Conservation (phyloP, 371 early-diverging fungal species). For the Nematocida sp. region DNA sequence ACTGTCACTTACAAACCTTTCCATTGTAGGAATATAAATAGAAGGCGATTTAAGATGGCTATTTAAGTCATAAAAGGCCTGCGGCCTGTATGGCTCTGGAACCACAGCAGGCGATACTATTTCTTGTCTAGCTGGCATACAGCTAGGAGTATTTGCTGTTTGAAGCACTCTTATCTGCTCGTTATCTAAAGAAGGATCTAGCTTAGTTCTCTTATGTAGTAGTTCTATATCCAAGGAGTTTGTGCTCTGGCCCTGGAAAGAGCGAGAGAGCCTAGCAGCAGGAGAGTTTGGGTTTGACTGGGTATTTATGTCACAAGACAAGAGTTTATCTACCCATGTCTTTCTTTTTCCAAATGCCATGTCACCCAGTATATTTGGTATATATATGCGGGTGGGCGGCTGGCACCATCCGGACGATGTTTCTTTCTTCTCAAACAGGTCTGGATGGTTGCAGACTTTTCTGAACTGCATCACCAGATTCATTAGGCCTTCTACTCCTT, state of each 20-base stretch:
- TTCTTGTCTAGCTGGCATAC: conserved; percentile 10
- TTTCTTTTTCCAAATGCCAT: background rate
- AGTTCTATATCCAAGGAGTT: too few relatives aligned
- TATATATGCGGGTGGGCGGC: background rate
- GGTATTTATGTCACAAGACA: too few relatives aligned
- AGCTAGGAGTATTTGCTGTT: background rate
- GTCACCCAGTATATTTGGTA: background rate
- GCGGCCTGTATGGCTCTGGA: background rate
- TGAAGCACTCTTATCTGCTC: background rate
- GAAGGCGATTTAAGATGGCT: background rate
- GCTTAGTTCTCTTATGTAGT: background rate
- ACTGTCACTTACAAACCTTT: conserved; percentile 72
- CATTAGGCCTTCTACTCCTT: conserved; percentile 71
- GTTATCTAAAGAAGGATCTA: background rate
- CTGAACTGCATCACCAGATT: conserved; percentile 92
- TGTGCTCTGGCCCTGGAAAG: too few relatives aligned
- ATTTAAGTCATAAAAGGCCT: background rate
- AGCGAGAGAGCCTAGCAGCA: too few relatives aligned
- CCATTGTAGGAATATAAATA: conserved; percentile 28
- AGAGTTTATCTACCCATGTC: background rate
- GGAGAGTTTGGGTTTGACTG: too few relatives aligned
- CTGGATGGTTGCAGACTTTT: conserved; percentile 94
- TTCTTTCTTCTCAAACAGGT: conserved; percentile 84
- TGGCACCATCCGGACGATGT: conserved; percentile 45
- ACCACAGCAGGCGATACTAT: conserved; percentile 13